Evolutionary conservation across 2,329 filamentous ascomycete species (phyloP), one percentile per base, ranked within the genome.

Genomic region (Aspergillus sp.): DNA sequence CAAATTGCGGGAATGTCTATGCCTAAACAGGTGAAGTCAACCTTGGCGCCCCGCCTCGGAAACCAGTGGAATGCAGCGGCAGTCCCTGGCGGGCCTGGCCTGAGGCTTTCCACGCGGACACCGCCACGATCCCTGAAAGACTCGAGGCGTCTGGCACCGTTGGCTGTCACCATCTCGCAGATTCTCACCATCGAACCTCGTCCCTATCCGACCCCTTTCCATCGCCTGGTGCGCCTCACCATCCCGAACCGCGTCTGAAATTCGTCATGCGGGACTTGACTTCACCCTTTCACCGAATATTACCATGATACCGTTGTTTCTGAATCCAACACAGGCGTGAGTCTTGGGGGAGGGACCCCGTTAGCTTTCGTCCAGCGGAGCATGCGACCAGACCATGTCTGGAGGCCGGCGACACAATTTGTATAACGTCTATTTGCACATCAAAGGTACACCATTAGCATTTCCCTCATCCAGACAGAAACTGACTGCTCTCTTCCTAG

Each of bases 371-470:
- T 40, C 57, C 48, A 52, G 52, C 51, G 60, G 61, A 59, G 53
- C 62, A 58, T 60, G 60, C 60, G 47, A 59, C 40, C 34, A 57
- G 56, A 65, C 55, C 45, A 65, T 65, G 63, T 58, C 59, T 58
- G 46, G 55, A 53, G 54, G 42, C 47, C 54, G 48, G 40, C 52
- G 40, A 40, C 58, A 59, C 54, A 57, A 56, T 24, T 51, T 63
- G 37, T 57, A 44, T 47, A 50, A 60, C 42, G 41, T 65, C 45
- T 61, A 62, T 58, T 53, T 54, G 46, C 56, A 42, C 12, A 34
- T 65, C n/a, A 58, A 56, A 46, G 30, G 62, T 61, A 54, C 34
- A 20, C 33, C 7, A 5, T 6, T n/a, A 45, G 5, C 37, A 37
- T 33, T 34, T 40, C 22, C 30, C 22, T 3, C 30, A 2, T 11